Evolutionary conservation across 1,284 basidiomycete genomes (phyloP).

Genomic region (Trametes versicolor): DNA sequence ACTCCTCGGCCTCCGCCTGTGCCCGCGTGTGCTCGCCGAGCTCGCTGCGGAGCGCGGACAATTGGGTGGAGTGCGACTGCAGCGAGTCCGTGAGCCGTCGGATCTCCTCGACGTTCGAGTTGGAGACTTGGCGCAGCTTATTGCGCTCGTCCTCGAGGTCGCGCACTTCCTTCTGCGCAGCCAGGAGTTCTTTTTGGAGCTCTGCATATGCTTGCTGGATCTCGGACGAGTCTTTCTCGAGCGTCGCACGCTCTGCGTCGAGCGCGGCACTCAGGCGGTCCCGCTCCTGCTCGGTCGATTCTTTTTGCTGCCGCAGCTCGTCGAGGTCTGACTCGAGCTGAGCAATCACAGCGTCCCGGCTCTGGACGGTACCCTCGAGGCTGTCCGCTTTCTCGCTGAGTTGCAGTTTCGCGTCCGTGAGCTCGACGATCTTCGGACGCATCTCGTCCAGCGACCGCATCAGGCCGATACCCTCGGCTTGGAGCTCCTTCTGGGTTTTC

Average conservation of each 20-base stretch:
- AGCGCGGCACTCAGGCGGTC: conserved; percentile 52
- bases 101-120: conserved; percentile 61
- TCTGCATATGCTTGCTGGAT: conserved; percentile 69
- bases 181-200: conserved; percentile 70
- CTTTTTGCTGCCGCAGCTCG: conserved; percentile 60
- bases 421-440: conserved; percentile 84
- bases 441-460: conserved; percentile 85
- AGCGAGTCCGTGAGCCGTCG: conserved; percentile 56
- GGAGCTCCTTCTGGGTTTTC: conserved; percentile 71
- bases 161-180: conserved; percentile 58
- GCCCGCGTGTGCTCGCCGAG: conserved; percentile 59
- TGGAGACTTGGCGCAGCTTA: conserved; percentile 61
- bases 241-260: conserved; percentile 60
- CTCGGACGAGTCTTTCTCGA: conserved; percentile 60
- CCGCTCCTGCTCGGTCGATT: conserved; percentile 54
- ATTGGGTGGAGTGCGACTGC: conserved; percentile 60
- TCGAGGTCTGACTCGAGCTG: conserved; percentile 68
- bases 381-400: conserved; percentile 69
- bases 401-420: conserved; percentile 74
- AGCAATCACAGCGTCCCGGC: conserved; percentile 65
- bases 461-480: conserved; percentile 74
- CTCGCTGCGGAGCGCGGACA: conserved; percentile 56
- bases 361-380: conserved; percentile 62
- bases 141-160: conserved; percentile 68
- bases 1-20: conserved; percentile 67